These are phyloP conservation scores for Nephelium lappaceum DNA, from an alignment of 345 rosid species.

Conservation along the genomic window DNA sequence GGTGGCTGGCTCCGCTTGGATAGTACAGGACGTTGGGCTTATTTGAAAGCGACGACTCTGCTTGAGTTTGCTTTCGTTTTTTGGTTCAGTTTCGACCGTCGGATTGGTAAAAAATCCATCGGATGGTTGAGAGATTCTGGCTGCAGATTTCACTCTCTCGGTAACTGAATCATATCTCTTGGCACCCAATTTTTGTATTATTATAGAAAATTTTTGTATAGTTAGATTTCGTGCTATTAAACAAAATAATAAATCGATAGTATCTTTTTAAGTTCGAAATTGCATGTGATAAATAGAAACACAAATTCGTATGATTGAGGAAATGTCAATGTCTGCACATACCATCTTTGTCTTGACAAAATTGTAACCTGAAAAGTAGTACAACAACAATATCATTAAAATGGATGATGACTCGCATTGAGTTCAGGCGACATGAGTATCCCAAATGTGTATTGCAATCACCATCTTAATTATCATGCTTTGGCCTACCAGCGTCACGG, in stretches of 20 bases:
- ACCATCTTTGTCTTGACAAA: no score
- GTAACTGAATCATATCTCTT: neutral
- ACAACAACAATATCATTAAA: neutral
- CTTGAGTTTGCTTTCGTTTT: conserved; percentile 10
- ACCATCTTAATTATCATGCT: neutral
- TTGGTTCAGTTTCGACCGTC: neutral
- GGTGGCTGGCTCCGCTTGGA: conserved; percentile 74
- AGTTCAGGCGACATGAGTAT: neutral
- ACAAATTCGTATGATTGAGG: no score
- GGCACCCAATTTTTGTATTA: neutral
- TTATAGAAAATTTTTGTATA: neutral
- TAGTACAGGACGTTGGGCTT: conserved; percentile 68
- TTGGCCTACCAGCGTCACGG: neutral
- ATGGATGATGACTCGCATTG: neutral
- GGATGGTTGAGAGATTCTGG: neutral
- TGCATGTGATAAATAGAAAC: neutral
- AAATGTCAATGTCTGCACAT: no score
- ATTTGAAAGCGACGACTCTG: conserved; percentile 58
- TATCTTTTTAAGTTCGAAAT: neutral
- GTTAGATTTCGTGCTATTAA: neutral
- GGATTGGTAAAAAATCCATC: neutral
- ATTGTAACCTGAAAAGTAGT: no score
- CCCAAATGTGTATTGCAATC: no score
- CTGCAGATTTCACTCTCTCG: neutral
- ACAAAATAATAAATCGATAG: neutral